Evolutionary conservation across 1,139 yeast genomes (phyloP).

Genomic region (Scheffersomyces illinoinensis): DNA sequence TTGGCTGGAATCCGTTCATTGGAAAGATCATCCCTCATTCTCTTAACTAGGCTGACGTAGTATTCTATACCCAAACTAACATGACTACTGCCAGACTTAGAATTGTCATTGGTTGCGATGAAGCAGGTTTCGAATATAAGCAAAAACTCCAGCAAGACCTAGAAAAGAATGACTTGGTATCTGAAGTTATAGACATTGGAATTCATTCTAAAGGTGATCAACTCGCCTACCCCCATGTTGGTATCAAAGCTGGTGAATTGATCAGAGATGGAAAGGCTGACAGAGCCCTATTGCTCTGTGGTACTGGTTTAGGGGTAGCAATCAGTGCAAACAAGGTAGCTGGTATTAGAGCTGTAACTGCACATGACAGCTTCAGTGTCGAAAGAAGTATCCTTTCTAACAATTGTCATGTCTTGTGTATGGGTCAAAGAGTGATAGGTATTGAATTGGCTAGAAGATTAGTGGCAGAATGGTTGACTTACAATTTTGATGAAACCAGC

Average conservation of each 20-base stretch:
- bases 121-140: constrained; percentile 48
- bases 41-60: too few species aligned
- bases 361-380: constrained; percentile 48
- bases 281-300: constrained; percentile 46
- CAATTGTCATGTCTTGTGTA: constrained; percentile 45
- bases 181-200: constrained; percentile 39
- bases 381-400: constrained; percentile 45
- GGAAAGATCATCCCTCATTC: too few species aligned
- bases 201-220: constrained; percentile 25
- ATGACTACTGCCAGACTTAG: constrained; percentile 11
- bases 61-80: too few species aligned
- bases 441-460: constrained; percentile 43
- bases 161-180: constrained; percentile 27
- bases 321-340: constrained; percentile 47
- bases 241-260: constrained; percentile 42
- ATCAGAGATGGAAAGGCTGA: constrained; percentile 40
- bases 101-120: constrained; percentile 42
- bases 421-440: constrained; percentile 52
- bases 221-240: constrained; percentile 43
- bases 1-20: too few species aligned
- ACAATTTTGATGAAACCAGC: constrained; percentile 35
- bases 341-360: constrained; percentile 51
- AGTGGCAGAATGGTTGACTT: constrained; percentile 45
- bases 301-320: constrained; percentile 51
- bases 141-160: constrained; percentile 36